phyloP scores from a whole-genome alignment of 2,329 filamentous ascomycete genomes.

The Alternaria sp. region DNA sequence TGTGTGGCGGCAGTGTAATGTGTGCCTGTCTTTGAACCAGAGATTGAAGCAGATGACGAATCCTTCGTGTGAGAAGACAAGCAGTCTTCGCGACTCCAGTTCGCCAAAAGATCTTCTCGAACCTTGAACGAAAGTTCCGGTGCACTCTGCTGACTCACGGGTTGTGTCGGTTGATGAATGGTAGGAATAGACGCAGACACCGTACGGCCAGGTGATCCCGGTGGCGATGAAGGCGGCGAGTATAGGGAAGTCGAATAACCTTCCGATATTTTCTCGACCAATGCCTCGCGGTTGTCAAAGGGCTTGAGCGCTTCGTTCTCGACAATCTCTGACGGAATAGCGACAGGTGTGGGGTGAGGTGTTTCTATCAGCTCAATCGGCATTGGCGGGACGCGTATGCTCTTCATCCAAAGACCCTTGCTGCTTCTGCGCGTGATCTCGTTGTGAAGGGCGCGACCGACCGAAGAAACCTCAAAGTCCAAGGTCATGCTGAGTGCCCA shows the following conservation, averaged over 20 bases:
- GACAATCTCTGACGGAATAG: constrained; percentile 33
- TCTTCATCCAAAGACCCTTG: constrained; percentile 80
- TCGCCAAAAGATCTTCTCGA: constrained; percentile 75
- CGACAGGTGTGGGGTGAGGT: constrained; percentile 31
- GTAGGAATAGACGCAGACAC: constrained; percentile 61
- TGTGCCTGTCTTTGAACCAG: constrained; percentile 68
- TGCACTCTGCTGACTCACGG: constrained; percentile 28
- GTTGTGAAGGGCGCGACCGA: constrained; percentile 73
- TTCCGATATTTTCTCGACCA: constrained; percentile 76
- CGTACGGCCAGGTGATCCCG: constrained; percentile 70
- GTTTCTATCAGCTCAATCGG: constrained; percentile 64
- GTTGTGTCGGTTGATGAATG: constrained; percentile 34
- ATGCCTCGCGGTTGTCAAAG: constrained; percentile 73
- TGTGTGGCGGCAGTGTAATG: constrained; percentile 32
- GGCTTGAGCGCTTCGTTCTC: constrained; percentile 62
- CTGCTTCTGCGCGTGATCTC: constrained; percentile 78
- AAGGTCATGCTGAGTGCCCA: constrained; percentile 81
- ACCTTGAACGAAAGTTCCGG: constrained; percentile 68
- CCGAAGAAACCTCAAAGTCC: constrained; percentile 71
- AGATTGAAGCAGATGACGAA: constrained; percentile 75
- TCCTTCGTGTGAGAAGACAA: constrained; percentile 71
- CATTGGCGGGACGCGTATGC: constrained; percentile 73
- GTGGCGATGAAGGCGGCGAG: constrained; percentile 73
- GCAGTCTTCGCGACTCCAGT: constrained; percentile 80
- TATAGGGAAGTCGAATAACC: constrained; percentile 69